Percentiles rank a stretch among this genome's conserved stretches.
Evolutionary conservation across 331 rosid species (phyloP).

Genomic region (Pyracantha coccinea): DNA sequence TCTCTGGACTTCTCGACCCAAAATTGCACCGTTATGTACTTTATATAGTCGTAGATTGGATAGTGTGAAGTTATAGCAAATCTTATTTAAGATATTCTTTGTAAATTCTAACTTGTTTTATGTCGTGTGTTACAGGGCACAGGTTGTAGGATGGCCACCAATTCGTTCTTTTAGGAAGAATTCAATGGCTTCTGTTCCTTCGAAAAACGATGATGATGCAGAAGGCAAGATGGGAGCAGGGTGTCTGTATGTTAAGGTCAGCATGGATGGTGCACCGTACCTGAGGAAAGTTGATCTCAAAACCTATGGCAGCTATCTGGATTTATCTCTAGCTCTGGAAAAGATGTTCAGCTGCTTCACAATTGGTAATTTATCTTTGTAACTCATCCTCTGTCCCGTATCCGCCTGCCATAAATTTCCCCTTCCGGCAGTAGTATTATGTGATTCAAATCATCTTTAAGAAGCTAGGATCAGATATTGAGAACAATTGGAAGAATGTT

Average conservation of each 20-base stretch:
- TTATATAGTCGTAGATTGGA: not conserved
- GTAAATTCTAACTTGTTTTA: not conserved
- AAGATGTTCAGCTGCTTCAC: conserved; percentile 94
- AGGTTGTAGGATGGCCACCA: conserved; percentile 98
- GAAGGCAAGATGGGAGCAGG: conserved; percentile 51
- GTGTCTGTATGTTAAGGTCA: conserved; percentile 79
- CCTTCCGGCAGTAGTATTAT: not conserved
- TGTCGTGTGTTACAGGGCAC: conserved; percentile 47
- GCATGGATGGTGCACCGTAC: conserved; percentile 98
- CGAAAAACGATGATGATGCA: conserved; percentile 37
- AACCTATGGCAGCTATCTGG: conserved; percentile 50
- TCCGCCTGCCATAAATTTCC: not conserved
- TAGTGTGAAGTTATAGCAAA: too few relatives aligned
- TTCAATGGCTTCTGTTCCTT: conserved; percentile 55
- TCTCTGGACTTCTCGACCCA: not conserved
- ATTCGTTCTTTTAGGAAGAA: conserved; percentile 87
- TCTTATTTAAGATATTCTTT: not conserved
- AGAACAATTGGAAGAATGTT: not conserved
- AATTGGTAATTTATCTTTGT: conserved; percentile 45
- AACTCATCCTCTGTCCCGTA: not conserved
- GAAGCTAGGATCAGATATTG: not conserved
- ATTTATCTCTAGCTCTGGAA: conserved; percentile 72
- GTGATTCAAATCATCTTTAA: not conserved
- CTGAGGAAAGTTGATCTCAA: conserved; percentile 88
- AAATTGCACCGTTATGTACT: not conserved